Base-by-base conservation (phyloP, 2,329 filamentous ascomycete species). In the Cladosporium velox region DNA sequence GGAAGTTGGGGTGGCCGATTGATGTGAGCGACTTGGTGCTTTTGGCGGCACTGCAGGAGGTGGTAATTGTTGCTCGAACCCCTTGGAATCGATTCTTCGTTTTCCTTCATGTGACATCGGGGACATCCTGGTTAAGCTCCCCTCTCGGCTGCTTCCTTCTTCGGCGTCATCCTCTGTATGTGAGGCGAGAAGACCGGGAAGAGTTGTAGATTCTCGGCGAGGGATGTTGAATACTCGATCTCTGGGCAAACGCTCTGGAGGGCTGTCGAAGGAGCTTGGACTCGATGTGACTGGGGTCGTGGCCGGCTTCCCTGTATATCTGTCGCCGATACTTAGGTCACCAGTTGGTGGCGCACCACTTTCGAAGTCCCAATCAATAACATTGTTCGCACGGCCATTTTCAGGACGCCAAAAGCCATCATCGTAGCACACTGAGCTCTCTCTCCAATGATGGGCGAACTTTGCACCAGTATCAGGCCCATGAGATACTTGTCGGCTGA, bases 161-260 rank as follows among this genome's bases (percentile, higher is more conserved):
- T 63, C 51, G 38, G 68, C 66, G 38, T 69, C 59, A 15, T 67
- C 67, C 7, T 71, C 65, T 54, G 68, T 63, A 18, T 70, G 59
- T 26, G 68, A 64, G 24, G 58, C 61, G 51, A 71, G 68, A 5
- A 72, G 66, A 35, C 52, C 66, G 3, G 73, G 73, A 32, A 74
- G 60, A 7, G 73, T 74, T 3, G 68, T 67, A 4, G 73, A 74
- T 44, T 74, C 73, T 18, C 72, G 67, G 65, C 24, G 69, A 67
- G 18, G 64, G 30, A 30, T 59, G 60, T 38, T 67, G 12, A 54
- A 65, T 44, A 44, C 57, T 54, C 47, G 60, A 54, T 38, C 64
- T 52, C 18, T 34, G 55, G 55, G 55, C 15, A 21, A 41, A 3
- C 55, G 12, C 24, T 12, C 34, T 41, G 32, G 21, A 14, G 34